Conservation (phyloP, 2,329 filamentous ascomycete species). For the Setomelanomma holmii region DNA sequence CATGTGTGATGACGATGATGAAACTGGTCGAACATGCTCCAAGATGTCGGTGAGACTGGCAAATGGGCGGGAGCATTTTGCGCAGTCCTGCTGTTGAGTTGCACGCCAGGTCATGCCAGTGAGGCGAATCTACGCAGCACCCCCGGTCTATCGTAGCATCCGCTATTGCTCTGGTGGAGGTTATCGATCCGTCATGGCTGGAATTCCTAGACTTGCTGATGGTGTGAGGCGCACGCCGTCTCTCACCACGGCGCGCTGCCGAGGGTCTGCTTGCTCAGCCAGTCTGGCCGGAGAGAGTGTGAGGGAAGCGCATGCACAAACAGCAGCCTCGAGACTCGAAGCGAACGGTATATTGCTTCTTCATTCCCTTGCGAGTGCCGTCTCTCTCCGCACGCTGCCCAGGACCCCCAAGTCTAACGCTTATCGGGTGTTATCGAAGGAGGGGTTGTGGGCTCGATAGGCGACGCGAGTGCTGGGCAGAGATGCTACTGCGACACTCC, state of each 20-base stretch:
- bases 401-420: constrained; percentile 30
- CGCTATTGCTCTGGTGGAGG: constrained; percentile 8
- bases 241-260: neutral
- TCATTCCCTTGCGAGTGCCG: constrained; percentile 10
- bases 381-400: constrained; percentile 30
- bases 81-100: constrained; percentile 24
- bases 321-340: no score
- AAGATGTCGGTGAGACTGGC: constrained; percentile 41
- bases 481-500: constrained; percentile 26
- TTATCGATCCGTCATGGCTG: constrained; percentile 17
- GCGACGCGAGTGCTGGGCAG: constrained; percentile 16
- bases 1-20: constrained; percentile 22
- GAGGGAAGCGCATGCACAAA: no score
- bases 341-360: constrained; percentile 26
- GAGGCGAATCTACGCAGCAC: constrained; percentile 26
- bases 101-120: constrained; percentile 24
- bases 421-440: constrained; percentile 38
- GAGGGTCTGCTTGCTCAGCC: no score
- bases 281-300: no score
- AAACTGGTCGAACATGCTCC: no score
- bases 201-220: constrained; percentile 29
- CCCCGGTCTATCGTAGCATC: constrained; percentile 23
- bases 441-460: constrained; percentile 34
- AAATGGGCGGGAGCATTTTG: constrained; percentile 8
- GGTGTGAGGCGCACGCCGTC: constrained; percentile 5